A percentile compares a stretch with the other conserved stretches of the same genome.
phyloP scores from a whole-genome alignment of 768 basidiomycete genomes.

The Tricholoma saponaceum region DNA sequence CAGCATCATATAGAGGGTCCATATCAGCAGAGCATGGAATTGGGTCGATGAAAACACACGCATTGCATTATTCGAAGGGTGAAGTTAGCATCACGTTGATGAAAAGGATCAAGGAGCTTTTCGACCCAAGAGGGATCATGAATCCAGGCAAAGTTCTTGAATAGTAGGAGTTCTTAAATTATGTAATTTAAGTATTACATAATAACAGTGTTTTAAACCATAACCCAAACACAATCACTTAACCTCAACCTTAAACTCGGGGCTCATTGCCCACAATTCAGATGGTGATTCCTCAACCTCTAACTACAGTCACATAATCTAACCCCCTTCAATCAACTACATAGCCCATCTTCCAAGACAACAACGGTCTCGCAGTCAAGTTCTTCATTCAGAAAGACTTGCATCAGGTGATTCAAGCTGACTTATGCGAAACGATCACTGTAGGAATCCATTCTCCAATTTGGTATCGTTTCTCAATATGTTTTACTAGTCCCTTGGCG shows the following conservation, averaged over 20 bases:
- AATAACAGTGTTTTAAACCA: slow-evolving; percentile 24
- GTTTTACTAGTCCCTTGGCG: slow-evolving; percentile 57
- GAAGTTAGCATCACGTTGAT: slow-evolving; percentile 80
- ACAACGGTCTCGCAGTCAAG: slow-evolving; percentile 64
- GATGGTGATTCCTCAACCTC: slow-evolving; percentile 9
- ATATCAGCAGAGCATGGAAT: slow-evolving; percentile 98
- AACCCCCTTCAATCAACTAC: not conserved
- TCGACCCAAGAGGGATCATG: slow-evolving; percentile 91
- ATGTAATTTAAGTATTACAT: slow-evolving; percentile 12
- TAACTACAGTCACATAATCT: not conserved
- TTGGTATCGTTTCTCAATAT: not conserved
- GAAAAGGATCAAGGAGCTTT: slow-evolving; percentile 83
- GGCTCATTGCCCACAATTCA: slow-evolving; percentile 19
- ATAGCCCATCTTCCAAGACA: slow-evolving; percentile 72
- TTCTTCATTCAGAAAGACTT: slow-evolving; percentile 85
- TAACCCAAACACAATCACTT: slow-evolving; percentile 28
- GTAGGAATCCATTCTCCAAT: slow-evolving; percentile 31
- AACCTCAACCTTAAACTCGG: slow-evolving; percentile 45
- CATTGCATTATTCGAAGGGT: slow-evolving; percentile 84
- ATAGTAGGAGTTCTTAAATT: slow-evolving; percentile 14
- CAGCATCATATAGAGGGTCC: slow-evolving; percentile 80
- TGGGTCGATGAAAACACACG: slow-evolving; percentile 92
- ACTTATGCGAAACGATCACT: slow-evolving; percentile 70
- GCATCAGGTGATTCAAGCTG: slow-evolving; percentile 59
- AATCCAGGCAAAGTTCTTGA: slow-evolving; percentile 84